Percentiles rank a stretch among this genome's conserved stretches.
Evolutionary conservation across 345 rosid species (phyloP).

Genomic region (Lumnitzera racemosa): DNA sequence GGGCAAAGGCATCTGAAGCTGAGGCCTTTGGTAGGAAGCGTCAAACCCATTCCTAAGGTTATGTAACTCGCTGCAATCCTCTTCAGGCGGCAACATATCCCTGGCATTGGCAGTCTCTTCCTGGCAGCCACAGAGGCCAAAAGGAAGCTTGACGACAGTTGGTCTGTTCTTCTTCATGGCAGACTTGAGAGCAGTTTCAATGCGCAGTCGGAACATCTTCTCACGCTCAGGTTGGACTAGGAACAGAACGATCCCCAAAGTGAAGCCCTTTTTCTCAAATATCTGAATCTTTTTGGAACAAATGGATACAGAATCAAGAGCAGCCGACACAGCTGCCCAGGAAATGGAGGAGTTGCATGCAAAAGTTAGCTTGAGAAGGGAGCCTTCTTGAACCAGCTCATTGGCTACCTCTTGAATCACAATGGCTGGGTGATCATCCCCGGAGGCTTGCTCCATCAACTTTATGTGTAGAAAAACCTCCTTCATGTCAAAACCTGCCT

Average conservation of each 20-base stretch:
- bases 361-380: constrained; percentile 63
- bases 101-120: constrained; percentile 61
- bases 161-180: constrained; percentile 62
- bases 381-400: constrained; percentile 44
- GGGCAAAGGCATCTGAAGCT: constrained; percentile 73
- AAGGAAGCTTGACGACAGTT: constrained; percentile 71
- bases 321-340: constrained; percentile 73
- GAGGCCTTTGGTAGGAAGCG: constrained; percentile 36
- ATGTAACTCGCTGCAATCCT: constrained; percentile 45
- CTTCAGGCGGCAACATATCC: constrained; percentile 63
- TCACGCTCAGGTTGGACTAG: constrained; percentile 56
- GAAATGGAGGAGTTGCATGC: constrained; percentile 73
- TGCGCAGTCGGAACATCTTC: constrained; percentile 44
- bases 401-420: constrained; percentile 63
- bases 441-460: constrained; percentile 89
- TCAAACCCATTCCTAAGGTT: constrained; percentile 38
- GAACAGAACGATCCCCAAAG: constrained; percentile 68
- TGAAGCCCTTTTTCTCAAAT: constrained; percentile 90
- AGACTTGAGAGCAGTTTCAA: constrained; percentile 67
- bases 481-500: constrained; percentile 90
- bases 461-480: constrained; percentile 88
- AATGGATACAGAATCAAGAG: constrained; percentile 70
- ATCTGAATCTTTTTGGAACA: constrained; percentile 81
- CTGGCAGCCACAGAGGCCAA: constrained; percentile 96
- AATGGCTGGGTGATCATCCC: constrained; percentile 65